Percentiles rank a stretch among this genome's conserved stretches.
These are phyloP conservation scores for Panicum miliaceum DNA, from an alignment of 176 grass and related monocot genomes.

Conservation along the genomic window DNA sequence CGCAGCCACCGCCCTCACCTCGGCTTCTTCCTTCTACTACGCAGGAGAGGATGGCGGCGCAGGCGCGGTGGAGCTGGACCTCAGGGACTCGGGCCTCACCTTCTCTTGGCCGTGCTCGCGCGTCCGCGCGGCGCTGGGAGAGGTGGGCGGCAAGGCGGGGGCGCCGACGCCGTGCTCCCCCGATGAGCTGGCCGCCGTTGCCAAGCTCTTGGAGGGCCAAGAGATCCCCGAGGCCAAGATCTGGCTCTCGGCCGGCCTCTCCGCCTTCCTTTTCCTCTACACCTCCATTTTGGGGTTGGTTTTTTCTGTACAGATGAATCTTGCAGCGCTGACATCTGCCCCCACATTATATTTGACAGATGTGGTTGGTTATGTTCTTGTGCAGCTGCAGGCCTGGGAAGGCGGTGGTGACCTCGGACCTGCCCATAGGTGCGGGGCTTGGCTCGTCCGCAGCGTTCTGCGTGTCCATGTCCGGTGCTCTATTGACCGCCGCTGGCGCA, in stretches of 20 bases:
- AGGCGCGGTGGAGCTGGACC: constrained; percentile 57
- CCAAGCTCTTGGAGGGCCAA: constrained; percentile 48
- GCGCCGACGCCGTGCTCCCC: constrained; percentile 46
- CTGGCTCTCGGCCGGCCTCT: constrained; percentile 68
- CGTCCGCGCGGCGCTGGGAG: constrained; percentile 49
- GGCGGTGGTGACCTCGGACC: constrained; percentile 64
- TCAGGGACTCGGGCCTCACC: constrained; percentile 59
- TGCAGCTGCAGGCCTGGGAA: constrained; percentile 69
- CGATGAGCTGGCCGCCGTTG: constrained; percentile 40
- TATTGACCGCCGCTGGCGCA: constrained; percentile 51
- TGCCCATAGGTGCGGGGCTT: constrained; percentile 73
- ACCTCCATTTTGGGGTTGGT: constrained; percentile 70
- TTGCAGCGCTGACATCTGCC: neutral
- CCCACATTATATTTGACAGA: neutral
- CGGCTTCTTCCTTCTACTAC: neutral
- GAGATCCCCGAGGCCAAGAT: constrained; percentile 71
- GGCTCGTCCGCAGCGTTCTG: constrained; percentile 83
- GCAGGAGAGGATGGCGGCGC: constrained; percentile 26
- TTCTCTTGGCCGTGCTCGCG: constrained; percentile 70
- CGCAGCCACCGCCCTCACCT: neutral
- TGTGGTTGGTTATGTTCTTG: neutral
- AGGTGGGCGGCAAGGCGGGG: neutral
- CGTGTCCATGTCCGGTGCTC: constrained; percentile 65
- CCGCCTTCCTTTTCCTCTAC: constrained; percentile 82
- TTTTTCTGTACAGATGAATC: neutral